These are phyloP conservation scores for Populus simonii DNA, from an alignment of 345 rosid genomes.

Conservation along the genomic window DNA sequence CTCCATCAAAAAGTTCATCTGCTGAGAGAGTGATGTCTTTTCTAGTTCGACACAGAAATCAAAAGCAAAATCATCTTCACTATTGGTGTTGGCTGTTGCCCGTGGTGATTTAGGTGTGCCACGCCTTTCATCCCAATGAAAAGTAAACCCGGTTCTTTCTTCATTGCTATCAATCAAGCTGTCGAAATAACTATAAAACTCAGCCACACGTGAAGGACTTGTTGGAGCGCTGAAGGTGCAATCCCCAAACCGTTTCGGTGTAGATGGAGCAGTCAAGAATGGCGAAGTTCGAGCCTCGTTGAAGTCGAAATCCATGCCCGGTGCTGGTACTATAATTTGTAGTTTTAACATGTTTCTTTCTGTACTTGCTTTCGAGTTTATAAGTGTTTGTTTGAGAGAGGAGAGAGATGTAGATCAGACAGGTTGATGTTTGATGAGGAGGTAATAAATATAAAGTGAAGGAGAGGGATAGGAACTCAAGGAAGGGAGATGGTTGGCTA, in stretches of 20 bases:
- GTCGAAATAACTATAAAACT: slow-evolving; percentile 50
- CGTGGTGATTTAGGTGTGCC: not conserved
- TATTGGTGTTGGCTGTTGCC: too few species aligned
- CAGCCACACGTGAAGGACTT: slow-evolving; percentile 60
- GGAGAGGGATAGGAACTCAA: not conserved
- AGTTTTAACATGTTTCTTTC: slow-evolving; percentile 11
- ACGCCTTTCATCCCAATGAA: slow-evolving; percentile 7
- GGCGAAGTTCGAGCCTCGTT: slow-evolving; percentile 38
- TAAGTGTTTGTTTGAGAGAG: not conserved
- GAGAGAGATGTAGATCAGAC: not conserved
- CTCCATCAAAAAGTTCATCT: slow-evolving; percentile 30
- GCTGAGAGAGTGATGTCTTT: slow-evolving; percentile 22
- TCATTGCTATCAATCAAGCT: slow-evolving; percentile 9
- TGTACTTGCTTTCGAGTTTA: not conserved
- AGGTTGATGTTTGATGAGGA: not conserved
- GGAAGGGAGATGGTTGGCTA: slow-evolving; percentile 8
- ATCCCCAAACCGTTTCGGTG: slow-evolving; percentile 58
- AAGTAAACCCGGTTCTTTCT: not conserved
- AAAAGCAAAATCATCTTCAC: slow-evolving; percentile 29
- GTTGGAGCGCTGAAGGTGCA: slow-evolving; percentile 71
- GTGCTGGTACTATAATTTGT: slow-evolving; percentile 51
- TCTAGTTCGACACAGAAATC: slow-evolving; percentile 22
- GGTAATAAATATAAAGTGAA: not conserved
- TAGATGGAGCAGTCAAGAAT: slow-evolving; percentile 55
- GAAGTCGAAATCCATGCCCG: slow-evolving; percentile 53